Conservation (phyloP, 2,329 filamentous ascomycete species). For the Didymella segeticola region DNA sequence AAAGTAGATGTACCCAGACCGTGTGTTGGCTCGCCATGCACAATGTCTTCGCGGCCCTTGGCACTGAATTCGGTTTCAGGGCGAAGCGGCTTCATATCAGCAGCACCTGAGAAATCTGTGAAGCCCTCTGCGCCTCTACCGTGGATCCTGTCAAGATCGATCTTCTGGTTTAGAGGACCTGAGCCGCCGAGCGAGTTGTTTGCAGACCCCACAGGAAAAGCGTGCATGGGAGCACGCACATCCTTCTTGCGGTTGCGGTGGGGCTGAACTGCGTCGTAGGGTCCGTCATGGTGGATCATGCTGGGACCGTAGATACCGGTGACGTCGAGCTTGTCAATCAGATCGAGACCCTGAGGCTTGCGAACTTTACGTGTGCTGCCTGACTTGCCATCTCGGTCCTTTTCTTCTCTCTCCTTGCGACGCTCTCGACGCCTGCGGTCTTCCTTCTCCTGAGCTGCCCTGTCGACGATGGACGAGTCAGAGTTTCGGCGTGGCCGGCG, state of each 20-base stretch:
- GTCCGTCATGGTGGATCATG: conserved; percentile 95
- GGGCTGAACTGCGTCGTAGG: conserved; percentile 95
- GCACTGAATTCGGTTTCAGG: conserved; percentile 44
- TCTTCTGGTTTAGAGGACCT: conserved; percentile 79
- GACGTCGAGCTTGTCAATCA: conserved; percentile 96
- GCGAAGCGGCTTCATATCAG: conserved; percentile 42
- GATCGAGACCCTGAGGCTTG: conserved; percentile 68
- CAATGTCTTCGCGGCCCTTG: conserved; percentile 63
- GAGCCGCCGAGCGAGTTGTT: conserved; percentile 92
- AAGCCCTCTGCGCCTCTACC: conserved; percentile 87
- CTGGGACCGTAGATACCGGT: conserved; percentile 95
- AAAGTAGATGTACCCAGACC: conserved; percentile 95
- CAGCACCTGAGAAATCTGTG: conserved; percentile 68
- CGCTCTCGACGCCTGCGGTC: conserved; percentile 59
- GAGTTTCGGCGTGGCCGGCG: conserved; percentile 73
- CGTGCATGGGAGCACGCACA: conserved; percentile 89
- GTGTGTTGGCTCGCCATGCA: conserved; percentile 83
- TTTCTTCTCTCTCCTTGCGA: conserved; percentile 60
- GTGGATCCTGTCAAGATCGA: conserved; percentile 88
- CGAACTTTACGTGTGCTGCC: conserved; percentile 43
- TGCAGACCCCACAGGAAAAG: conserved; percentile 88
- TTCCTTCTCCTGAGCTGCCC: conserved; percentile 57
- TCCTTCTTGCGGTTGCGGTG: conserved; percentile 88
- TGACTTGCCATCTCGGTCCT: conserved; percentile 48
- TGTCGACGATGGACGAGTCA: conserved; percentile 75